Conservation (phyloP, 495 filamentous ascomycete species). For the Lasiosphaeria hispida region DNA sequence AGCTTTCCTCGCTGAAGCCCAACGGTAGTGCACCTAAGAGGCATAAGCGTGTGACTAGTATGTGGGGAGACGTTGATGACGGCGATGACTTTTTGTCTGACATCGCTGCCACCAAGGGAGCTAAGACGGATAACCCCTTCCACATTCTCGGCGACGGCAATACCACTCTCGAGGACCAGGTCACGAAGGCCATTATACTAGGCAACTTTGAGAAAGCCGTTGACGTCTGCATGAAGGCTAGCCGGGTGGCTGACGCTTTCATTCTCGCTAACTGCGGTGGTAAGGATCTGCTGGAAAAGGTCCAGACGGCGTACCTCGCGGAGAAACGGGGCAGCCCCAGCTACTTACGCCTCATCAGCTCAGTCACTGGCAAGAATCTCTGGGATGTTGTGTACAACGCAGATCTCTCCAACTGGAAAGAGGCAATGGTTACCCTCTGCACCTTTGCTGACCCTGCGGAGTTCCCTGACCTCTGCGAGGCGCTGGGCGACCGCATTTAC, state of each 20-base stretch:
- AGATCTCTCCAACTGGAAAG: slow-evolving; percentile 89
- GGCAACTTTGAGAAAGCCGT: slow-evolving; percentile 90
- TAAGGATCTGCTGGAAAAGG: slow-evolving; percentile 89
- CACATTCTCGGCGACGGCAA: slow-evolving; percentile 74
- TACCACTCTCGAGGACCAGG: slow-evolving; percentile 75
- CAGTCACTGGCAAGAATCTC: slow-evolving; percentile 91
- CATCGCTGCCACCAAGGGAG: slow-evolving; percentile 50
- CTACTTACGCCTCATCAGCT: slow-evolving; percentile 86
- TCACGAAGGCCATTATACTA: slow-evolving; percentile 83
- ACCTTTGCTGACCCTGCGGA: slow-evolving; percentile 88
- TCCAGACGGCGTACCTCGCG: slow-evolving; percentile 86
- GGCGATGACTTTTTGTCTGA: slow-evolving; percentile 86
- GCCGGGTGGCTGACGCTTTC: slow-evolving; percentile 91
- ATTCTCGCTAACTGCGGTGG: slow-evolving; percentile 98
- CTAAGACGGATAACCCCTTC: slow-evolving; percentile 52
- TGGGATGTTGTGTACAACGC: slow-evolving; percentile 99
- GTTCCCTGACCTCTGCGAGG: slow-evolving; percentile 95
- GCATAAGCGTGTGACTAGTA: slow-evolving; percentile 36
- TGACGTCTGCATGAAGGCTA: slow-evolving; percentile 80
- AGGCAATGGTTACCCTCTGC: slow-evolving; percentile 92
- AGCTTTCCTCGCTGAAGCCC: slow-evolving; percentile 39
- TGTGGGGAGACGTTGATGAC: slow-evolving; percentile 64
- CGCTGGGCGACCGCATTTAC: slow-evolving; percentile 84
- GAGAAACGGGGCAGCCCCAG: slow-evolving; percentile 79
- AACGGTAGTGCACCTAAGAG: slow-evolving; percentile 40